Evolutionary conservation across 495 filamentous ascomycete species (phyloP), one percentile per base, ranked within the genome.

Genomic region (Penicillium crystallinum): DNA sequence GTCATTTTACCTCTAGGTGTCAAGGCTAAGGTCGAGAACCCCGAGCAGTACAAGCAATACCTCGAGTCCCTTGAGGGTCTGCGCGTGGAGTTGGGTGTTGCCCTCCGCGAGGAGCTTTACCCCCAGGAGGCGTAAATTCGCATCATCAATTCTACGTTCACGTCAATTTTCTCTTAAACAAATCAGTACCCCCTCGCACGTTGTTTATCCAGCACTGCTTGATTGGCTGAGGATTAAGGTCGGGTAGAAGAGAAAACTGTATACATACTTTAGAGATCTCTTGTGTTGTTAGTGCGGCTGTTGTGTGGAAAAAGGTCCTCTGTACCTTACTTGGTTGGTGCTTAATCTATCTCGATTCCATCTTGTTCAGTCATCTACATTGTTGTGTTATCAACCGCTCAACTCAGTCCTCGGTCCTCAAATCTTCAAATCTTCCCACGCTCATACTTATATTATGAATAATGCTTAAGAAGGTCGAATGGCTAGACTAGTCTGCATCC

Each of bases 11-110:
- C 1, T 55, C 67, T 66, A 96, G 91, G 92, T 66, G 87, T 99
- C 83, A 96, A 96, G 77, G 90, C 90, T 75, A 99, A 99, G 82
- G 95, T 97, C 59, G 95, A 99, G 79, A 97, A 93, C 83, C 84
- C 87, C 72, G 81, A 84, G 59, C 93, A 99, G 78, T 99, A 99
- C 78, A 80, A 97, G 70, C 89, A 97, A 77, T 99, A 99, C 76
- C 86, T 99, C 47, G 79, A 86, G 60, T 85, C 95, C 74, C 91
- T 99, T 48, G 89, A 95, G 78, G 78, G 84, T 57, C 79, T 97
- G 57, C 88, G 92, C 56, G 89, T 93, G 75, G 93, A 99, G 75
- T 78, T 99, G 42, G 92, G 95, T 60, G 83, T 99, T 59, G 75
- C 79, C 54, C 81, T 97, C 57, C 92, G 92, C 72, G 93, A 99